Percentiles rank a stretch among this genome's conserved stretches.
Evolutionary conservation across 2,329 filamentous ascomycete species (phyloP).

Genomic region (Aspergillus floridensis): DNA sequence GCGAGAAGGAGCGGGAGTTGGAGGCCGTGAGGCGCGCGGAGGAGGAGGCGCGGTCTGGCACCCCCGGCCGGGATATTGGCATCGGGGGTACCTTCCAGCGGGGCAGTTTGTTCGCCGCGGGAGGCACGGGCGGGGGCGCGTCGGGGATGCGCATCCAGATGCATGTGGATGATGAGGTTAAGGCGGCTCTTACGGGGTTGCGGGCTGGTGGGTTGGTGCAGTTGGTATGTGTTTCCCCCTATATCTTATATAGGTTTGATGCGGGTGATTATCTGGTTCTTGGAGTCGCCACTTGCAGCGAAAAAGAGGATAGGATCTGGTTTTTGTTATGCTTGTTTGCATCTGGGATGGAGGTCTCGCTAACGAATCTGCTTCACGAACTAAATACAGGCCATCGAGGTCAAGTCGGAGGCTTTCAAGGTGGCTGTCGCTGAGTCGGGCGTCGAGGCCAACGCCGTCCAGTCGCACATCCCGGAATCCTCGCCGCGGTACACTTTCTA

Average conservation of each 20-base stretch:
- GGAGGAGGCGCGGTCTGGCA: slow-evolving; percentile 56
- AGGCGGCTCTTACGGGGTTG: slow-evolving; percentile 48
- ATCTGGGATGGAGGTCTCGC: slow-evolving; percentile 11
- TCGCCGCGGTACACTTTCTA: slow-evolving; percentile 64
- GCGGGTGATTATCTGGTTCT: too few relatives aligned
- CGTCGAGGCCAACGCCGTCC: slow-evolving; percentile 45
- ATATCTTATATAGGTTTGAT: too few relatives aligned
- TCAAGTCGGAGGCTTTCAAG: slow-evolving; percentile 54
- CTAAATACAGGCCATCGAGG: slow-evolving; percentile 37
- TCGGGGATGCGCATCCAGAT: slow-evolving; percentile 50
- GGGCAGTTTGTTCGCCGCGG: slow-evolving; percentile 13
- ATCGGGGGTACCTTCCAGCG: slow-evolving; percentile 41
- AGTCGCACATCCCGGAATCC: slow-evolving; percentile 48
- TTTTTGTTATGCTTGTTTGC: background rate
- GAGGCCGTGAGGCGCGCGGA: slow-evolving; percentile 59
- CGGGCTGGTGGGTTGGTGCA: slow-evolving; percentile 47
- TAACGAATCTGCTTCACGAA: slow-evolving; percentile 18
- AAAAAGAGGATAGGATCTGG: background rate
- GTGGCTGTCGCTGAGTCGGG: slow-evolving; percentile 48
- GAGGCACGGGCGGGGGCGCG: slow-evolving; percentile 16
- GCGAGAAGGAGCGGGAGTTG: slow-evolving; percentile 58
- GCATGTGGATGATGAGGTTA: slow-evolving; percentile 53
- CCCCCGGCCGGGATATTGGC: slow-evolving; percentile 48
- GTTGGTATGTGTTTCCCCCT: slow-evolving; percentile 40
- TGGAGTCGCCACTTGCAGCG: background rate